Evolutionary conservation across 2,329 filamentous ascomycete species (phyloP).

Genomic region (Hansfordia pulvinata): DNA sequence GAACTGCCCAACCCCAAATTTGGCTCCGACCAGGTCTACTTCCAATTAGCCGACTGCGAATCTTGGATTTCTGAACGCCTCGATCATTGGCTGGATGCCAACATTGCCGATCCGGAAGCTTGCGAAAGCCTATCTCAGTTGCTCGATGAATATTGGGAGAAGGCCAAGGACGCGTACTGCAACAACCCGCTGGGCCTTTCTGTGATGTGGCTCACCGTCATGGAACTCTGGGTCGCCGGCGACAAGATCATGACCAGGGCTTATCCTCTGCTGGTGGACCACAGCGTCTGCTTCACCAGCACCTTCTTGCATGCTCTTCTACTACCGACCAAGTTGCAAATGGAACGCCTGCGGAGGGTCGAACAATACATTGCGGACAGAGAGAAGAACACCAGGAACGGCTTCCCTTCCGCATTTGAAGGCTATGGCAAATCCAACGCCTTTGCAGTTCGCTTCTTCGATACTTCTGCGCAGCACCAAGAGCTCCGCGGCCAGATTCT

Average conservation of each 20-base stretch:
- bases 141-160: constrained; percentile 19
- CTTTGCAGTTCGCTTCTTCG: constrained; percentile 34
- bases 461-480: constrained; percentile 26
- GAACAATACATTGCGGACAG: constrained; percentile 33
- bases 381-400: constrained; percentile 3
- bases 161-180: constrained; percentile 18
- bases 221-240: constrained; percentile 45
- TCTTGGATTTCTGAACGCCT: constrained; percentile 23
- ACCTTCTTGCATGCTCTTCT: constrained; percentile 27
- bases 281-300: constrained; percentile 27
- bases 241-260: constrained; percentile 29
- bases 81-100: not conserved
- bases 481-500: constrained; percentile 22
- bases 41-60: constrained; percentile 27
- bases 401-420: constrained; percentile 20
- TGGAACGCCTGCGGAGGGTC: constrained; percentile 26
- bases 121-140: constrained; percentile 15
- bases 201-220: constrained; percentile 36
- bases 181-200: constrained; percentile 32
- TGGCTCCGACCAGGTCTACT: too few species aligned
- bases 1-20: constrained; percentile 5
- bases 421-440: constrained; percentile 17
- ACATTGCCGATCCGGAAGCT: constrained; percentile 9
- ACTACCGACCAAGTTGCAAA: constrained; percentile 26
- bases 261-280: constrained; percentile 28